A percentile compares a stretch with the other conserved stretches of the same genome.
phyloP scores from a whole-genome alignment of 805 yeast genomes.

The Candida schatavii region DNA sequence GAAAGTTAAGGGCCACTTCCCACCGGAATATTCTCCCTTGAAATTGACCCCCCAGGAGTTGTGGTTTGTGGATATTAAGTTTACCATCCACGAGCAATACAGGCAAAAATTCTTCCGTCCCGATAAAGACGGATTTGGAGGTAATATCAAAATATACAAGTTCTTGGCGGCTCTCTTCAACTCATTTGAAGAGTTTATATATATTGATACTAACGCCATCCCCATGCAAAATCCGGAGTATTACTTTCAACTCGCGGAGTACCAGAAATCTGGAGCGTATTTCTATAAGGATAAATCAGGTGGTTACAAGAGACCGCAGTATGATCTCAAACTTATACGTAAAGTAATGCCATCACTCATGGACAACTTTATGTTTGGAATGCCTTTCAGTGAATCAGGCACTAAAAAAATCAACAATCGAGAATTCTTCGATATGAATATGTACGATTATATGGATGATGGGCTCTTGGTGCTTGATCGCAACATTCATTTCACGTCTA shows the following conservation, averaged over 20 bases:
- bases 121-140: slow-evolving; percentile 23
- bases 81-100: slow-evolving; percentile 8
- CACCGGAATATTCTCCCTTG: neutral
- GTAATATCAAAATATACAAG: slow-evolving; percentile 17
- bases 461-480: slow-evolving; percentile 34
- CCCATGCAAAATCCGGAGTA: slow-evolving; percentile 35
- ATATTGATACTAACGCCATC: slow-evolving; percentile 55
- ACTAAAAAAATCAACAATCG: too few relatives aligned
- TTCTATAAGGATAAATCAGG: slow-evolving; percentile 21
- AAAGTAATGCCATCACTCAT: slow-evolving; percentile 41
- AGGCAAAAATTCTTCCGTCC: slow-evolving; percentile 35
- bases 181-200: slow-evolving; percentile 48
- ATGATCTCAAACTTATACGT: slow-evolving; percentile 42
- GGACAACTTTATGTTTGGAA: slow-evolving; percentile 12
- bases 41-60: slow-evolving; percentile 31
- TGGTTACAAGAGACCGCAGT: slow-evolving; percentile 29
- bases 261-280: slow-evolving; percentile 17
- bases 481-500: slow-evolving; percentile 26
- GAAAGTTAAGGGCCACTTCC: neutral
- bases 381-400: neutral
- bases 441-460: slow-evolving; percentile 40
- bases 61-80: slow-evolving; percentile 33
- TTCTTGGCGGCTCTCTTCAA: slow-evolving; percentile 45
- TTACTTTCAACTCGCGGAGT: slow-evolving; percentile 8
- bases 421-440: neutral